A percentile compares a stretch with the other conserved stretches of the same genome.
Evolutionary conservation across 2,329 filamentous ascomycete genomes (phyloP).

Genomic region (Podosphaera aphanis): DNA sequence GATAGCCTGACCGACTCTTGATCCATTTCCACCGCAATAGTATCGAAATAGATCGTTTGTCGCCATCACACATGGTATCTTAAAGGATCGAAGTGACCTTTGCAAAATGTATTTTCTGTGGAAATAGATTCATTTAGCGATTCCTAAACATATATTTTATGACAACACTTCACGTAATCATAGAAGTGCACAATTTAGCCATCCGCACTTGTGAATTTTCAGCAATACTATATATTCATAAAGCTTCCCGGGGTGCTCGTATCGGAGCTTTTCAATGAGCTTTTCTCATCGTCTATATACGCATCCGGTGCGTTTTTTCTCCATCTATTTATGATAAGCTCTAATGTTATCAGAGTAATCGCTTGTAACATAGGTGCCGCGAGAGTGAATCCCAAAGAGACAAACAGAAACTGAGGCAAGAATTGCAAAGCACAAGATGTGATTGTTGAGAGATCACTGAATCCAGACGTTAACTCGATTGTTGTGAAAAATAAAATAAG

Average conservation of each 20-base stretch:
- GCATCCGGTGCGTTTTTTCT: background rate
- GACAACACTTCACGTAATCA: background rate
- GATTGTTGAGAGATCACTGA: slow-evolving; percentile 2
- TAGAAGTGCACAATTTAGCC: background rate
- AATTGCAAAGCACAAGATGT: slow-evolving; percentile 1
- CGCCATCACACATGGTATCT: background rate
- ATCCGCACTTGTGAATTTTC: background rate
- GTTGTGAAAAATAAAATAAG: background rate
- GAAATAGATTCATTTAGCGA: background rate
- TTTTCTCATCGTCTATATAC: background rate
- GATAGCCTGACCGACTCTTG: background rate
- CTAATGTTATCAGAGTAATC: background rate
- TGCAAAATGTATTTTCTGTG: background rate
- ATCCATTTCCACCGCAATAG: background rate
- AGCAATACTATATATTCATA: background rate
- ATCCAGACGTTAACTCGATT: slow-evolving; percentile 1
- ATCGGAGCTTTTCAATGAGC: background rate
- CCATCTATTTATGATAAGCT: slow-evolving; percentile 1
- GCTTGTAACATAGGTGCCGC: slow-evolving; percentile 1
- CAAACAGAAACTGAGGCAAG: slow-evolving; percentile 1
- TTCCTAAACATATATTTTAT: background rate
- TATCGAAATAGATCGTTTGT: background rate
- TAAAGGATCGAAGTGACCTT: background rate
- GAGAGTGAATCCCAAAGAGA: slow-evolving; percentile 1
- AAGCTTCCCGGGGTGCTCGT: background rate